Percentiles rank a stretch among this genome's conserved stretches.
These are phyloP conservation scores for Hypoxylon sp. DNA, from an alignment of 2,329 filamentous ascomycete genomes.

Conservation along the genomic window DNA sequence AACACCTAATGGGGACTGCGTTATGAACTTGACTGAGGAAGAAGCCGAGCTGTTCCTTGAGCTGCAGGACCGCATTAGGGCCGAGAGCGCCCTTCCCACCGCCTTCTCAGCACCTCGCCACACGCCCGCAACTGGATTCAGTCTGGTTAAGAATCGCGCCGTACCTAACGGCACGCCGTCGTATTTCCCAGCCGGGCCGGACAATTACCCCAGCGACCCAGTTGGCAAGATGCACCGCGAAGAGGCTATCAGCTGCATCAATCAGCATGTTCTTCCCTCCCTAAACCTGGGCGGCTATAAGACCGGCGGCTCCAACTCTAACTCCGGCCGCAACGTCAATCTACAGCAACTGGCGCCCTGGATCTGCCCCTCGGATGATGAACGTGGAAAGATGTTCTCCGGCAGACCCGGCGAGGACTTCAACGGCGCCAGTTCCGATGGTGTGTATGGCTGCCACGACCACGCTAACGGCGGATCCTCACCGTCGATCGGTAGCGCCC, in stretches of 20 bases:
- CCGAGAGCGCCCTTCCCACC: slow-evolving; percentile 65
- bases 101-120: slow-evolving; percentile 71
- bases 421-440: slow-evolving; percentile 38
- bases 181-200: slow-evolving; percentile 69
- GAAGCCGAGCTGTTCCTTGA: slow-evolving; percentile 80
- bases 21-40: slow-evolving; percentile 77
- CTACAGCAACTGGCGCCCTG: slow-evolving; percentile 70
- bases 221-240: slow-evolving; percentile 76
- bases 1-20: slow-evolving; percentile 81
- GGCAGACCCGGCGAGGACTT: slow-evolving; percentile 48
- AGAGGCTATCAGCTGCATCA: slow-evolving; percentile 77
- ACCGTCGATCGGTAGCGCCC: slow-evolving; percentile 63
- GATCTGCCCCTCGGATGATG: slow-evolving; percentile 67
- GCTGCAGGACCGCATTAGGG: slow-evolving; percentile 73
- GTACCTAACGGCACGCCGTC: slow-evolving; percentile 75
- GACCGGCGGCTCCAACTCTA: slow-evolving; percentile 56
- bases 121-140: slow-evolving; percentile 70
- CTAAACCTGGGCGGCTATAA: slow-evolving; percentile 68
- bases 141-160: slow-evolving; percentile 74
- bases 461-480: slow-evolving; percentile 49
- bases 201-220: slow-evolving; percentile 68
- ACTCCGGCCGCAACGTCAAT: slow-evolving; percentile 64
- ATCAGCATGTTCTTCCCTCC: slow-evolving; percentile 75
- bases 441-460: slow-evolving; percentile 53
- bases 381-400: slow-evolving; percentile 52